Base-by-base conservation (phyloP, 164 flowering plant genomes). In the Vitis rupestris region DNA sequence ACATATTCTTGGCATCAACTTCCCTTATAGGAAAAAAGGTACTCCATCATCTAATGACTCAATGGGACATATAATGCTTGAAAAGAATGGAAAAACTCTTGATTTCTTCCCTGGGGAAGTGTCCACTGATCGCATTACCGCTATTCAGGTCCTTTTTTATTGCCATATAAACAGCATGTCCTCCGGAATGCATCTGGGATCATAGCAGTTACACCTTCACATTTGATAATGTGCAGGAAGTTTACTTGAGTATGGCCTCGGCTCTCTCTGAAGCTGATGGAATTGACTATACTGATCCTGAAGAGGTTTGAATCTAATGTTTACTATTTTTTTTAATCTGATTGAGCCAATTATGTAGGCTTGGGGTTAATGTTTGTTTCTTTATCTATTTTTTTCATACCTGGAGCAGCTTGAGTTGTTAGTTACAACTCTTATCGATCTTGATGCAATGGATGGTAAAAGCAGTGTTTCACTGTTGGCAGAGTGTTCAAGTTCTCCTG, bases 381-480 rank as follows among this genome's bases (percentile, higher is more conserved):
- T 70, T 53, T 47, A 64, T 37, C 49, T 19, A 48, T 10, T 19
- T 56, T 29, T 66, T 69, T 81, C 59, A 13, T 69, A 19, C 78
- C 58, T 80, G 75, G 68, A 76, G 69, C 90, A 95, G 99, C 93
- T 95, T 8, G 99, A 95, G 84, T 80, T 91, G 77, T 74, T 95
- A 72, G 76, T 95, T 64, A 68, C 91, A 65, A 82, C 97, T 57
- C 99, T 95, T 54, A 95, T 95, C 51, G 98, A 91, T 82, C 99
- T 95, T 73, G 99, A 95, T 82, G 99, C 99, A 52, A 92, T 95
- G 99, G 99, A 95, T 84, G 96, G 99, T 61, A 95, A 95, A 85
- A 87, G 90, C 56, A 91, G 98, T 77, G 97, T 83, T 17, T 90
- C 97, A 3, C 70, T 95, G 53, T 75, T 95, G 77, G 98, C 87